Base-by-base conservation (phyloP, 345 rosid genomes). In the Gossypium stocksii region DNA sequence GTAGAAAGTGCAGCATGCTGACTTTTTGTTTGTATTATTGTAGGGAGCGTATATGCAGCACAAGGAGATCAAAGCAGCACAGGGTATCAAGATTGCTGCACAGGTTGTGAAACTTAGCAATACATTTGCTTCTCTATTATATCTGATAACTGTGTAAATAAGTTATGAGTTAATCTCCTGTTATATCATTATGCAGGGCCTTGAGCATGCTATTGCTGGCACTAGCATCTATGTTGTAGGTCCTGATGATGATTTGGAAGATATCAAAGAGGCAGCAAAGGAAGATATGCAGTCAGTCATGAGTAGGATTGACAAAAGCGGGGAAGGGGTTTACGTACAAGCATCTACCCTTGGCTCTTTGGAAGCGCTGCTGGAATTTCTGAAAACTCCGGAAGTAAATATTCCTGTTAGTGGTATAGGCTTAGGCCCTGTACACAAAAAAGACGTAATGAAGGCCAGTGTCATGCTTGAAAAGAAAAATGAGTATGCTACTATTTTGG, bases 131-230 rank as follows among this genome's bases (percentile, higher is more conserved):
- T 64, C 7, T 2, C 56, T 34, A 15, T 2, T 68, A 48, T 20
- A 25, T 48, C 17, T 44, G 38, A 1, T 48, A 72, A 14, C 15
- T 70, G 41, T 16, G 9, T 15, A 48, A 45, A 23, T 58, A 20
- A 22, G 8, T 23, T 43, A 16, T 6, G 56, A 44, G 23, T 45
- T 41, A 43, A 44, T 25, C 25, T 57, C 29, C 62, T 66, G 5
- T 23, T 46, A 45, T 79, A 23, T 63, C 70, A 43, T 71, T 25
- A 22, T 83, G 56, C 73, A 94, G 97, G 98, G 97, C 65, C 93
- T 94, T 53, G 96, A 94, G 82, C 96, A 91, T 80, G 96, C 99
- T 70, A 86, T 94, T 80, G 98, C 99, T 70, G 99, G 99, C 41
- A 94, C 99, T 53, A 89, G 90, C 70, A 81, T 93, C 44, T 88